Evolutionary conservation across 208 protist genomes (phyloP), one percentile per base, ranked within the genome.

Genomic region (Leishmania martiniquensis): DNA sequence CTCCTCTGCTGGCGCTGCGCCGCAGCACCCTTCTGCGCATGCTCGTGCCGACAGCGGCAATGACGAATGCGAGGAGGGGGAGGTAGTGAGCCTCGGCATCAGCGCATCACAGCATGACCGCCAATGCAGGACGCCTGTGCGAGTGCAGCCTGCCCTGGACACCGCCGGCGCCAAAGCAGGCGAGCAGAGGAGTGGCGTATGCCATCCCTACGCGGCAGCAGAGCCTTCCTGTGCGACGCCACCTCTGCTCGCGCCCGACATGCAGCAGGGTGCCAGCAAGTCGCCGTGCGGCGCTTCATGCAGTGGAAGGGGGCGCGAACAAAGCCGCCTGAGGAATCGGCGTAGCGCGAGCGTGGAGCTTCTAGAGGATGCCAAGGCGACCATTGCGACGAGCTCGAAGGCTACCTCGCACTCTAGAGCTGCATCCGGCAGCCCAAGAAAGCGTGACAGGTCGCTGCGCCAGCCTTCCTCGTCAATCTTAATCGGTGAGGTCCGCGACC

Each of bases 391-490:
- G 10, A 57, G 63, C 9, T 15, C 42, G 25, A 69, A 49, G 65
- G 1, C 37, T 22, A 20, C 65, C 20, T 69, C 42, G 42, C 42
- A 69, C 42, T 29, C 25, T 1, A 51, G 65, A 42, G 5, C 42
- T 69, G 39, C 44, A 51, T 51, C 65, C 25, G 32, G 68, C 2
- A 32, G 47, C 68, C 54, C 22, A 25, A 63, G 44, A 52, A 69
- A 32, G 5, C 81, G 85, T n/a, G 72, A 83, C 45, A 72, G 66
- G 32, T 81, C 85, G 9, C 78, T 88, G 62, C 75, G 54, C 1
- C 77, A 85, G 67, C 63, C 78, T 49, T 85, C 81, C 63, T 88
- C 85, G 25, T 81, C 71, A 4, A 79, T 83, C 25, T 66, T 85
- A 47, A 72, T 49, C 39, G 78, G 81, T 10, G 47, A 78, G 44